Evolutionary conservation across 23 red algal species (phyloP), one percentile per base, ranked within the genome.

Genomic region (Gracilaria gracilis): DNA sequence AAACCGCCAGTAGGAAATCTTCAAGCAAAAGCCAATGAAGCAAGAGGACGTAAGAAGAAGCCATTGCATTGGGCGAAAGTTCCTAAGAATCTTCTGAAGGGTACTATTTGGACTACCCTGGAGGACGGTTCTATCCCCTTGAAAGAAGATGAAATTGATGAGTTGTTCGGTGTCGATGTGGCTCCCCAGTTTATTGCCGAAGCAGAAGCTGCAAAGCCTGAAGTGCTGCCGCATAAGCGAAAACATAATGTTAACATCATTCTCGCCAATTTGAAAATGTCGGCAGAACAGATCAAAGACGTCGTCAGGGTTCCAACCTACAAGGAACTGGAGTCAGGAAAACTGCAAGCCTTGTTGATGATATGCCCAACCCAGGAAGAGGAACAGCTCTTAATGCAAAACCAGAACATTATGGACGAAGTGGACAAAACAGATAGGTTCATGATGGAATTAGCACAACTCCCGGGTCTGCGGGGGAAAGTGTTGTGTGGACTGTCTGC

Each of bases 181-280:
- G 80, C 80, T 4, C 36, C 81, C 34, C 66, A 77, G 42, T 91
- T 90, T 44, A 33, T 58, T 28, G 83, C 80, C 32, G 95, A 87
- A 66, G 87, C 88, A 16, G 87, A 98, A 61, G 92, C 75, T 11
- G 86, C 84, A 36, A 91, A 95, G 67, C 91, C 93, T 29, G 96
- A 98, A 70, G 88, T 98, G 38, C 58, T 98, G 17, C 91, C 91
- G 28, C 96, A 98, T 61, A 98, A 98, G 84, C 83, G 96, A 49
- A 98, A 94, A 84, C 96, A 98, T 64, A 98, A 98, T 53, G 81
- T 98, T 67, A 98, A 98, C 61, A 95, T 98, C 78, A 50, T 98
- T 17, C 79, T 98, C 0, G 96, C 96, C 0, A 98, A 94, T 25
- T 42, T 98, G 40, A 98, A 95, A 67, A 95, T 98, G 96, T 85